phyloP scores from a whole-genome alignment of 2,329 filamentous ascomycete species.

The Penicillium sclerotigenum region DNA sequence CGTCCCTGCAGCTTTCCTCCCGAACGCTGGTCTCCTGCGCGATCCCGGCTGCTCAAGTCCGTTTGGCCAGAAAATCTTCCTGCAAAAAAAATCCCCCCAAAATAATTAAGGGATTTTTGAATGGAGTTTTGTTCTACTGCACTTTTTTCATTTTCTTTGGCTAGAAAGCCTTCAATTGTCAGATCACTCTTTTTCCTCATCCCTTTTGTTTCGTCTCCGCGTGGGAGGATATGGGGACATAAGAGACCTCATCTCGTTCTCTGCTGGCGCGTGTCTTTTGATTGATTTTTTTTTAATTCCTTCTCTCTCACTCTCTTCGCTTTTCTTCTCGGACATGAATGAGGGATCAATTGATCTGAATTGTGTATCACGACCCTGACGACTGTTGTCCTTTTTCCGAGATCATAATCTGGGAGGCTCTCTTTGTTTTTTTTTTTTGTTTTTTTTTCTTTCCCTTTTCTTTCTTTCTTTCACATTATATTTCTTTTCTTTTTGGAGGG shows the following conservation, averaged over 20 bases:
- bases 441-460: conserved; percentile 9
- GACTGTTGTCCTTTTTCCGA: conserved; percentile 15
- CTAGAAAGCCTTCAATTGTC: conserved; percentile 17
- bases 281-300: conserved; percentile 15
- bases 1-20: conserved; percentile 36
- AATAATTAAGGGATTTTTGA: conserved; percentile 12
- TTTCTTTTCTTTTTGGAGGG: conserved; percentile 13
- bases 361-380: conserved; percentile 8
- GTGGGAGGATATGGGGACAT: conserved; percentile 12
- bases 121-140: conserved; percentile 18
- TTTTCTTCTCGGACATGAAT: conserved; percentile 5
- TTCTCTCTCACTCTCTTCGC: conserved; percentile 12
- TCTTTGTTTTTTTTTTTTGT: conserved; percentile 20
- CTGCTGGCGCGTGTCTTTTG: conserved; percentile 14
- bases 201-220: conserved; percentile 12
- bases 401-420: conserved; percentile 30
- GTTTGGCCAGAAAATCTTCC: conserved; percentile 19
- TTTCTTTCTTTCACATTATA: conserved; percentile 11
- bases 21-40: conserved; percentile 22
- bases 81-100: conserved; percentile 2
- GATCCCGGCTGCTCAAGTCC: conserved; percentile 25
- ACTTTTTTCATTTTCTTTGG: conserved; percentile 21
- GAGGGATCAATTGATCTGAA: conserved; percentile 23
- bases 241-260: conserved; percentile 19
- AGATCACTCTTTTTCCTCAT: conserved; percentile 5